These are phyloP conservation scores for Verticillium zaregamsianum DNA, from an alignment of 2,329 filamentous ascomycete species.

Conservation along the genomic window DNA sequence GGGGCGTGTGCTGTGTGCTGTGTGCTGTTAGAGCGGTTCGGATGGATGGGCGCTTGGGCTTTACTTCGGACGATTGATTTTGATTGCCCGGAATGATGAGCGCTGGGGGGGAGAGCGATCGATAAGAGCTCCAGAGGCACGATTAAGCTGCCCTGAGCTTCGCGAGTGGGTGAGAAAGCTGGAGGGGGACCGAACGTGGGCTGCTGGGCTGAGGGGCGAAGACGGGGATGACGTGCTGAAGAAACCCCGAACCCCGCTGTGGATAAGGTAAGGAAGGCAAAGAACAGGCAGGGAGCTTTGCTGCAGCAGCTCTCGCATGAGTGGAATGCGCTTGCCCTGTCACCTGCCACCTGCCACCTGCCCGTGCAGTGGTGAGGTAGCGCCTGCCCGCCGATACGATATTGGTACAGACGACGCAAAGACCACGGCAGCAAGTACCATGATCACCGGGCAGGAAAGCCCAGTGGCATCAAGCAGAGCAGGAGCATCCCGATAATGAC, in stretches of 20 bases:
- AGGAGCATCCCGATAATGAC: background rate
- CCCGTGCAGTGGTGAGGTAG: background rate
- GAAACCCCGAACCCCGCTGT: constrained; percentile 1
- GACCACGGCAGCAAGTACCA: background rate
- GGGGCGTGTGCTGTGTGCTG: background rate
- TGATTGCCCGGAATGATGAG: background rate
- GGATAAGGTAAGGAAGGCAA: background rate
- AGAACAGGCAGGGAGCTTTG: background rate
- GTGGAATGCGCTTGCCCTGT: background rate
- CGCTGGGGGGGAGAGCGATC: background rate
- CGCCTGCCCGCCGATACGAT: background rate
- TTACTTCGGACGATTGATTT: background rate
- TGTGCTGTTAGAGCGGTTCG: background rate
- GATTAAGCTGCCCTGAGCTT: background rate
- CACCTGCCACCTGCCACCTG: background rate
- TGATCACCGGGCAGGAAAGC: no score
- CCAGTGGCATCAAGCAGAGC: background rate
- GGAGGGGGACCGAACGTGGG: background rate
- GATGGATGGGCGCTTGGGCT: background rate
- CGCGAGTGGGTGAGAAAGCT: background rate
- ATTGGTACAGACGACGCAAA: background rate
- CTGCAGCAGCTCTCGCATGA: background rate
- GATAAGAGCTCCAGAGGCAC: background rate
- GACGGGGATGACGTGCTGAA: constrained; percentile 3
- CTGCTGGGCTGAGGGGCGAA: background rate